phyloP scores from a whole-genome alignment of 2,329 filamentous ascomycete genomes.

The Fusarium drepaniforme region DNA sequence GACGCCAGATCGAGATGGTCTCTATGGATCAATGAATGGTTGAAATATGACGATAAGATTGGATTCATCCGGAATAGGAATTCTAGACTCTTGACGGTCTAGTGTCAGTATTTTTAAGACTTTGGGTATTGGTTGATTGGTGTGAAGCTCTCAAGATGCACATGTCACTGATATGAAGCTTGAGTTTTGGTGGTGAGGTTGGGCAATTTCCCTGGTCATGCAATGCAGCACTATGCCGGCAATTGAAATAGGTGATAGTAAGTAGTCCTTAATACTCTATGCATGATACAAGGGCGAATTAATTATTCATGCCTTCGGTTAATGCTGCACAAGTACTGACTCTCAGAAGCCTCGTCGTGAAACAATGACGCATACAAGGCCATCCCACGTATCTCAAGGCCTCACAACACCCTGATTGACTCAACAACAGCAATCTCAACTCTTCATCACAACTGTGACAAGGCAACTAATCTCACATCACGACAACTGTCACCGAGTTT shows the following conservation, averaged over 20 bases:
- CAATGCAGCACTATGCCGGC: background rate
- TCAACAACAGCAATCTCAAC: background rate
- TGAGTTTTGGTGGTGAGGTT: background rate
- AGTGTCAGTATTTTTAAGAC: conserved; percentile 20
- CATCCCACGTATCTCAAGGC: background rate
- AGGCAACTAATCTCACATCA: background rate
- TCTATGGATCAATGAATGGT: conserved; percentile 1
- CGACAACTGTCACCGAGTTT: background rate
- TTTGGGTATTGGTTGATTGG: background rate
- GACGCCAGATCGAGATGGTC: conserved; percentile 33
- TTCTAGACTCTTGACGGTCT: background rate
- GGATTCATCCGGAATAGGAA: background rate
- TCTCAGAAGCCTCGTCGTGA: background rate
- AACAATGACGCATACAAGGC: background rate
- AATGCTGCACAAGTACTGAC: background rate
- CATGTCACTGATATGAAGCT: background rate
- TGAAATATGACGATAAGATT: background rate
- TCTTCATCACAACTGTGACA: background rate
- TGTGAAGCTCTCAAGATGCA: conserved; percentile 17
- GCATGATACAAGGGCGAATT: background rate
- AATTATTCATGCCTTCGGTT: background rate
- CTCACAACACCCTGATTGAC: background rate
- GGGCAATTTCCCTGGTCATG: background rate
- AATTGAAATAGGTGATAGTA: background rate
- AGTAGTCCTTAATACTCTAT: background rate